Conservation (phyloP, 208 protist genomes). For the Leishmania guyanensis region DNA sequence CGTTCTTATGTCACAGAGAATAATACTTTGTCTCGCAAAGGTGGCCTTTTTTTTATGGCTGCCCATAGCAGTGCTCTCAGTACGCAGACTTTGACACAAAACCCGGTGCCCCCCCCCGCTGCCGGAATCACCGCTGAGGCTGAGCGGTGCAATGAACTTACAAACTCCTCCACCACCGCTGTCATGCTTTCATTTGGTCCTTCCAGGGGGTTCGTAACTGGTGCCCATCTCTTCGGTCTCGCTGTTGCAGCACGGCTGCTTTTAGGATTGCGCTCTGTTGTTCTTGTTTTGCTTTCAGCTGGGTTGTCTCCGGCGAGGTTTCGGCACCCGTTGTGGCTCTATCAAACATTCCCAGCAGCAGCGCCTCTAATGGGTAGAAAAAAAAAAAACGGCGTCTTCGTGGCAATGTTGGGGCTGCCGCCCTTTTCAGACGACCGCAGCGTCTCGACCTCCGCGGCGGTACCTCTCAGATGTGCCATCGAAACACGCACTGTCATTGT, state of each 20-base stretch:
- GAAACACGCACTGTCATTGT: slow-evolving; percentile 11
- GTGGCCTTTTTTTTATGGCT: not conserved
- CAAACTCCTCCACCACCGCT: slow-evolving; percentile 6
- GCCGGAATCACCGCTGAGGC: not conserved
- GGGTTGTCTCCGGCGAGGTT: not conserved
- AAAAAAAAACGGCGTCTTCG: not conserved
- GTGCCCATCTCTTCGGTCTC: slow-evolving; percentile 11
- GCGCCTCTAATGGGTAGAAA: slow-evolving; percentile 8
- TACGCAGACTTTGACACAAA: not conserved
- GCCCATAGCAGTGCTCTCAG: not conserved
- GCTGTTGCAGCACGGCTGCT: slow-evolving; percentile 11
- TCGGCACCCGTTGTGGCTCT: not conserved
- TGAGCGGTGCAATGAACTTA: not conserved
- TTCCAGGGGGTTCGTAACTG: slow-evolving; percentile 7
- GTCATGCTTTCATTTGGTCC: slow-evolving; percentile 3
- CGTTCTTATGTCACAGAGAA: not conserved
- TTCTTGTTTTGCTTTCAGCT: not conserved
- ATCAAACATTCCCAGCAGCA: slow-evolving; percentile 18
- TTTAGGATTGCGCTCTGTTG: slow-evolving; percentile 6
- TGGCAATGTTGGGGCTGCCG: not conserved
- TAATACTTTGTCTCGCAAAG: not conserved
- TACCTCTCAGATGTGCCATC: not conserved
- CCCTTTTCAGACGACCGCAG: not conserved
- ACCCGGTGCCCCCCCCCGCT: not conserved
- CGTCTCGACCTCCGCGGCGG: not conserved